A percentile compares a stretch with the other conserved stretches of the same genome.
These are phyloP conservation scores for Lachancea nothofagi DNA, from an alignment of 805 yeast genomes.

Conservation along the genomic window DNA sequence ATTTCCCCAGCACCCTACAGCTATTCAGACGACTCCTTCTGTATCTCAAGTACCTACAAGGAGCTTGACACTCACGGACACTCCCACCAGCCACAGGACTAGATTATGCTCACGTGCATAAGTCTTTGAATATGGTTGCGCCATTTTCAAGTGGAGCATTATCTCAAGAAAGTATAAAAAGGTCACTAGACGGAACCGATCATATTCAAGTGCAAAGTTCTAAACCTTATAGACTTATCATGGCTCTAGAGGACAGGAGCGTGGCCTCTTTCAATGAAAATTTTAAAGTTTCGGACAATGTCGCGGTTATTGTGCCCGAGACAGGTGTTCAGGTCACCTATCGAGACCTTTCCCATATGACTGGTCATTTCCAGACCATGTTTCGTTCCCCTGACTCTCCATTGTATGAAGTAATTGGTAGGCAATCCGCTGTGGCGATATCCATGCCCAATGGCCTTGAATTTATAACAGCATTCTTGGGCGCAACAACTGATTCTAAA, in stretches of 20 bases:
- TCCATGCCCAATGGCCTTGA: conserved; percentile 59
- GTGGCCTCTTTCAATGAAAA: conserved; percentile 38
- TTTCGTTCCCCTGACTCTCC: conserved; percentile 41
- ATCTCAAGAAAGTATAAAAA: background rate
- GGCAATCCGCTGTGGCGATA: conserved; percentile 50
- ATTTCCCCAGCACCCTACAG: conserved; percentile 16
- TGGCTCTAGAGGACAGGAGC: conserved; percentile 6
- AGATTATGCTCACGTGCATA: background rate
- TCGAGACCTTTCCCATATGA: conserved; percentile 38
- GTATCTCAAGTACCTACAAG: conserved; percentile 16
- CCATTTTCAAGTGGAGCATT: conserved; percentile 12
- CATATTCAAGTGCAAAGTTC: no score
- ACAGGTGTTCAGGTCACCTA: conserved; percentile 42
- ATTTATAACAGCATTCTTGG: conserved; percentile 50
- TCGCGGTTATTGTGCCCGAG: conserved; percentile 45
- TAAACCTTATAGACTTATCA: background rate
- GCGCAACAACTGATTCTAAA: conserved; percentile 48
- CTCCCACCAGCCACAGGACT: conserved; percentile 3
- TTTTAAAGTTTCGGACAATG: conserved; percentile 33
- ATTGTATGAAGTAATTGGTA: conserved; percentile 29
- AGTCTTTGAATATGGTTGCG: conserved; percentile 4
- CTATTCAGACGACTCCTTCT: conserved; percentile 18
- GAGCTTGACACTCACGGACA: conserved; percentile 15
- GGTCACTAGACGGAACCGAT: background rate
- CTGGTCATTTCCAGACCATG: conserved; percentile 46